These are phyloP conservation scores for Monilinia laxa DNA, from an alignment of 2,329 filamentous ascomycete genomes.

Conservation along the genomic window DNA sequence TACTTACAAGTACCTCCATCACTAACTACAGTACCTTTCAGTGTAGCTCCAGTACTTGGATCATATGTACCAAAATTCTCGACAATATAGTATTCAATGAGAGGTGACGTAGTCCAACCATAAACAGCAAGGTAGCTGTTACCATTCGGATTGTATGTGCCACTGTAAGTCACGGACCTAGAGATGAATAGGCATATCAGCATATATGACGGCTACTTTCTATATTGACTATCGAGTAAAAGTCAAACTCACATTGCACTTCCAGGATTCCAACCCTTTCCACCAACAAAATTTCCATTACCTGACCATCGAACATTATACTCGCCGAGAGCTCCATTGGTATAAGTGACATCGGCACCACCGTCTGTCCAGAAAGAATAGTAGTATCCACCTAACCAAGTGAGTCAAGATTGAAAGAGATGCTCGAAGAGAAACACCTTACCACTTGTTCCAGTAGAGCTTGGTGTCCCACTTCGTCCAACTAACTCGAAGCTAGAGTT, in stretches of 20 bases:
- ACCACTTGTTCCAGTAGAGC: slow-evolving; percentile 19
- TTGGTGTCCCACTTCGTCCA: slow-evolving; percentile 11
- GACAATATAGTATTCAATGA: slow-evolving; percentile 51
- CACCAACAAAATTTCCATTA: slow-evolving; percentile 49
- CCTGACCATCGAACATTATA: slow-evolving; percentile 52
- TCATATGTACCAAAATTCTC: slow-evolving; percentile 54
- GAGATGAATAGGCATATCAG: neutral
- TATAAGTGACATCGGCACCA: slow-evolving; percentile 51
- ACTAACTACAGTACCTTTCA: slow-evolving; percentile 51
- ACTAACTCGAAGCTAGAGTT: slow-evolving; percentile 2
- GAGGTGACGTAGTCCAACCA: slow-evolving; percentile 49
- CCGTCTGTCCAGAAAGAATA: slow-evolving; percentile 62
- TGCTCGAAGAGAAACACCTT: neutral
- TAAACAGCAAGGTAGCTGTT: slow-evolving; percentile 57
- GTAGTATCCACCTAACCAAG: slow-evolving; percentile 41
- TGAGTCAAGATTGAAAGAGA: neutral
- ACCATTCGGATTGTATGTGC: slow-evolving; percentile 44
- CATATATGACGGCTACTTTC: neutral
- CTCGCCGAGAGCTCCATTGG: slow-evolving; percentile 51
- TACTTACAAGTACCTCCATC: slow-evolving; percentile 52
- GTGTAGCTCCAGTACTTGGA: slow-evolving; percentile 48
- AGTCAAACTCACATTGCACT: slow-evolving; percentile 28
- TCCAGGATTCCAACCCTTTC: slow-evolving; percentile 52
- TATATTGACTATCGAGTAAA: neutral
- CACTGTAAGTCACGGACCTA: slow-evolving; percentile 45